Evolutionary conservation across 805 yeast genomes (phyloP).

Genomic region (Pichia membranifaciens): DNA sequence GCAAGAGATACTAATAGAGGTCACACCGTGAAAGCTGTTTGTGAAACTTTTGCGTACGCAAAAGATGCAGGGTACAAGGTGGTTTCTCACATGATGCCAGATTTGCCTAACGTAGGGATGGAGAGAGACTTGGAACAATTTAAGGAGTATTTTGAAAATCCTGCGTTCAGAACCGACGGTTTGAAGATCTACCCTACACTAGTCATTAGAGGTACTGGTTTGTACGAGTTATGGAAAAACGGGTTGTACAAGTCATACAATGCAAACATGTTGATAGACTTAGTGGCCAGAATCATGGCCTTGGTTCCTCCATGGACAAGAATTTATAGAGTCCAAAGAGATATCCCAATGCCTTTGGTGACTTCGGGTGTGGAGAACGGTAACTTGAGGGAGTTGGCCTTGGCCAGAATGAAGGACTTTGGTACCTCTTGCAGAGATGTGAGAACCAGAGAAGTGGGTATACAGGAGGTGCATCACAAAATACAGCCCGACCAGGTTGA

Average conservation of each 20-base stretch:
- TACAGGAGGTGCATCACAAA: conserved; percentile 96
- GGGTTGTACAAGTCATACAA: conserved; percentile 92
- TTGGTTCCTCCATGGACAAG: conserved; percentile 99
- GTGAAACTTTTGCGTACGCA: conserved; percentile 93
- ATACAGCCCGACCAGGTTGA: conserved; percentile 97
- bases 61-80: conserved; percentile 98
- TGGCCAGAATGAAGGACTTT: conserved; percentile 96
- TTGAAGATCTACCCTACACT: conserved; percentile 91
- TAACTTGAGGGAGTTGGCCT: conserved; percentile 87
- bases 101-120: conserved; percentile 97
- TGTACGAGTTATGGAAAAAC: conserved; percentile 95
- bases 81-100: conserved; percentile 99
- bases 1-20: conserved; percentile 98
- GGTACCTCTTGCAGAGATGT: conserved; percentile 96
- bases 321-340: conserved; percentile 96
- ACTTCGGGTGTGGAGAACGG: conserved; percentile 98
- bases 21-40: conserved; percentile 92
- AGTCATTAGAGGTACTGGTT: conserved; percentile 95
- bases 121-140: conserved; percentile 96
- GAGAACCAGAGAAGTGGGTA: conserved; percentile 96
- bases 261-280: conserved; percentile 88
- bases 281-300: conserved; percentile 93
- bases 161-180: conserved; percentile 95
- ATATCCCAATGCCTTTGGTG: conserved; percentile 98
- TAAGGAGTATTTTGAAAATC: conserved; percentile 93